phyloP scores from a whole-genome alignment of 805 yeast genomes.

The Candida ovalis region DNA sequence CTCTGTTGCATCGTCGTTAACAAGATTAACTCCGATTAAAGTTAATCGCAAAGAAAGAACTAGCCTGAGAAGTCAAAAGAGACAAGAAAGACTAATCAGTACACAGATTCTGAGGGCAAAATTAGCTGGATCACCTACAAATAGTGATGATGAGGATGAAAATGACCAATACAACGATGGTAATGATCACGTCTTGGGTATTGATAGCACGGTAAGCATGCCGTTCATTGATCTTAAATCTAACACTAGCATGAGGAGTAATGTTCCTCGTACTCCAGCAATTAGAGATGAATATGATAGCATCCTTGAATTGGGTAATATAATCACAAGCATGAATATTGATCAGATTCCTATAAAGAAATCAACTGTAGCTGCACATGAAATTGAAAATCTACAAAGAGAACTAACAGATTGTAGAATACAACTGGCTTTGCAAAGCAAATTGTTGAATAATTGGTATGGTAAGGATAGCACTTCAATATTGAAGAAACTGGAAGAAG shows the following conservation, averaged over 20 bases:
- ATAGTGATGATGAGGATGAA: conserved; percentile 12
- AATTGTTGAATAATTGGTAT: conserved; percentile 24
- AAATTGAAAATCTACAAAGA: conserved; percentile 26
- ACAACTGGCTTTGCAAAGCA: conserved; percentile 30
- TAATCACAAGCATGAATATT: neutral
- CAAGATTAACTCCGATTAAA: conserved; percentile 9
- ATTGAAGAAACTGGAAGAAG: conserved; percentile 10
- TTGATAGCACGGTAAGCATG: conserved; percentile 16
- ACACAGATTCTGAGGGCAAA: conserved; percentile 12
- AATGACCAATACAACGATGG: conserved; percentile 5
- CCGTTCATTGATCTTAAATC: conserved; percentile 12
- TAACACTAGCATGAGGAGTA: conserved; percentile 9
- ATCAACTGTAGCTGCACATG: conserved; percentile 15
- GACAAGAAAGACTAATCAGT: conserved; percentile 17
- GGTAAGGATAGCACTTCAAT: conserved; percentile 15
- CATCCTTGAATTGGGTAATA: neutral
- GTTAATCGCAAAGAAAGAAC: conserved; percentile 9
- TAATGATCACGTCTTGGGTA: conserved; percentile 12
- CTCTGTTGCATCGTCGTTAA: neutral
- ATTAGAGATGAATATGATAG: neutral
- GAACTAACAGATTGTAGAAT: conserved; percentile 33
- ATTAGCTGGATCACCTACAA: conserved; percentile 19
- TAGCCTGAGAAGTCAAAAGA: conserved; percentile 16
- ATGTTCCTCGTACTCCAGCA: neutral
- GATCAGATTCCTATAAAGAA: neutral